phyloP scores from a whole-genome alignment of 1,284 basidiomycete genomes.

The Cutaneotrichosporon mucoides region DNA sequence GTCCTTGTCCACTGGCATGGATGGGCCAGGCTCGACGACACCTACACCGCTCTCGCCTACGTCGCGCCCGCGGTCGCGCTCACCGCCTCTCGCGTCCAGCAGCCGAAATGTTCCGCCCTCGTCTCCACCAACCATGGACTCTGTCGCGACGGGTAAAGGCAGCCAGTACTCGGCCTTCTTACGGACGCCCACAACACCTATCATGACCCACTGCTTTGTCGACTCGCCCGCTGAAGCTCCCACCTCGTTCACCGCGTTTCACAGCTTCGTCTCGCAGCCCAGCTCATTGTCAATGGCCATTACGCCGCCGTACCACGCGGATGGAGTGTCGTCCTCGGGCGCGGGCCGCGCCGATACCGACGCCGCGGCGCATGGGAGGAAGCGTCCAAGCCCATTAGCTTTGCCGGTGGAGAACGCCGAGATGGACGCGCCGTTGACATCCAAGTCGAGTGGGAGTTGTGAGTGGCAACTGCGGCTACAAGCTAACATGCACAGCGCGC shows the following conservation, averaged over 20 bases:
- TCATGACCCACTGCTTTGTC: slow-evolving; percentile 10
- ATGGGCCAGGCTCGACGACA: background rate
- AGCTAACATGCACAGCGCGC: slow-evolving; percentile 4
- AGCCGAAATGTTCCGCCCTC: background rate
- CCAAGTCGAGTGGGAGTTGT: slow-evolving; percentile 8
- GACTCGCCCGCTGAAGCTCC: slow-evolving; percentile 9
- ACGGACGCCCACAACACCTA: slow-evolving; percentile 1
- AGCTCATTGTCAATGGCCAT: background rate
- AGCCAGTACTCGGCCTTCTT: background rate
- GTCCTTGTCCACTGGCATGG: background rate
- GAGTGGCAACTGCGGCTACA: background rate
- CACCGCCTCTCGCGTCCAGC: background rate
- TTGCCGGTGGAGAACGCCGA: background rate
- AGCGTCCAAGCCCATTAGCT: slow-evolving; percentile 3
- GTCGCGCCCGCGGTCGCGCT: background rate
- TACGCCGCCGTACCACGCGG: background rate
- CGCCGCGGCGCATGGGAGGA: background rate
- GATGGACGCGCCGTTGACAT: slow-evolving; percentile 4
- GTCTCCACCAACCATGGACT: background rate
- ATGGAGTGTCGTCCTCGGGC: background rate
- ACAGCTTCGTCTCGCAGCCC: background rate
- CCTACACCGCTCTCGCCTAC: background rate
- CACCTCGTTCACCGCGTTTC: background rate
- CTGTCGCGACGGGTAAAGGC: background rate
- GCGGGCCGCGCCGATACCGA: background rate